Evolutionary conservation across 306 rosid genomes (phyloP), one percentile per base, ranked within the genome.

Genomic region (Carpinus fangiana): DNA sequence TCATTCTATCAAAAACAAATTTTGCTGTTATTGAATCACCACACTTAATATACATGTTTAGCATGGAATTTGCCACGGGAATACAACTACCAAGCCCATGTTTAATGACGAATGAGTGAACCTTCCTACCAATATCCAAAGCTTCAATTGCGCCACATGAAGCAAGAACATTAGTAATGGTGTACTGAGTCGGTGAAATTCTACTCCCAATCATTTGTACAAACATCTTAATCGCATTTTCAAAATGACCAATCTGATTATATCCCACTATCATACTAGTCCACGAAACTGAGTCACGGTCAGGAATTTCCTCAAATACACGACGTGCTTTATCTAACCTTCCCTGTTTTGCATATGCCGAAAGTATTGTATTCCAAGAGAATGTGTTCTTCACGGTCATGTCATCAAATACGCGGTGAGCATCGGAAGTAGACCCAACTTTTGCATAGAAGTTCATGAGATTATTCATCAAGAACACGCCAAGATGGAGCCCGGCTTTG

Each of bases 231-330:
- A 90, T 81, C 7, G 93, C 90, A 16, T 54, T 75, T 16, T 76
- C 53, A 67, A 86, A 92, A 53, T 36, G 83, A 61, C 93, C 97
- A 85, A 78, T 78, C 53, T 81, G 92, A 82, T 92, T 89, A 55
- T 89, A 94, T 13, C 91, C 92, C 73, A 84, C 96, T 2, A 92
- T 92, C 84, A 92, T 84, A 0, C 88, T 76, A 67, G 93, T 94
- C 98, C 96, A 94, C 1, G 98, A 92, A 43, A 94, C 98, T 4
- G 95, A 88, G 75, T 94, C 97, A 3, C 84, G 96, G 12, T 90
- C 81, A 3, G 97, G 95, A 85, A 92, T 92, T 78, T 79, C 88
- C 21, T 84, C 73, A 57, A 94, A 88, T 52, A 92, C 53, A 3
- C 21, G 73, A 38, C 81, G 84, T 17, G 97, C 92, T 26, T 69